A percentile compares a stretch with the other conserved stretches of the same genome.
These are phyloP conservation scores for Ceratobasidium sp. DNA, from an alignment of 1,284 basidiomycete genomes.

Conservation along the genomic window DNA sequence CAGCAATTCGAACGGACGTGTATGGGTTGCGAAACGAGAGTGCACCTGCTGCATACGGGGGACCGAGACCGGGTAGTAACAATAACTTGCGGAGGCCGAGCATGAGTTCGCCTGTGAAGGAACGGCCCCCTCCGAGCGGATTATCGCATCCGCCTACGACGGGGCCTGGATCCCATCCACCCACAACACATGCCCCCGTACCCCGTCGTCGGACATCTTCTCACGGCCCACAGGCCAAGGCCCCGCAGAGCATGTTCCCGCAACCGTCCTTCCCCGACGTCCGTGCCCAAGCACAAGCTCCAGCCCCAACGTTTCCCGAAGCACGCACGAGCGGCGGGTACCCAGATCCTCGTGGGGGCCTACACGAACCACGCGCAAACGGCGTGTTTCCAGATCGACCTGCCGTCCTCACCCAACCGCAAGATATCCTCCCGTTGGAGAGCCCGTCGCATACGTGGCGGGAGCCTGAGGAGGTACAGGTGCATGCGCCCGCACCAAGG, in stretches of 20 bases:
- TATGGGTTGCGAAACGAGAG: constrained; percentile 37
- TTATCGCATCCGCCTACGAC: constrained; percentile 23
- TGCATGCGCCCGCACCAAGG: constrained; percentile 33
- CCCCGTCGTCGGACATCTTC: constrained; percentile 25
- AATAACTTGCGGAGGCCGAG: constrained; percentile 2
- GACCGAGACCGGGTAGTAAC: background rate
- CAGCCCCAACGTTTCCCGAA: background rate
- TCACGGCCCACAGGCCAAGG: no score
- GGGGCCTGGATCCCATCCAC: constrained; percentile 10
- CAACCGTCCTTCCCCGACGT: no score
- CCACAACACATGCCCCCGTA: constrained; percentile 32
- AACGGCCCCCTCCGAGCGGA: constrained; percentile 15
- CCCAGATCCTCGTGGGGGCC: constrained; percentile 1
- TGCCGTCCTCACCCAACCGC: background rate
- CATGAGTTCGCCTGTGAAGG: constrained; percentile 32
- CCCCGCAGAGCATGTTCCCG: background rate
- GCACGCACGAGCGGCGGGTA: constrained; percentile 15
- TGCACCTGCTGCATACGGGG: constrained; percentile 24
- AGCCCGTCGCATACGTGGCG: constrained; percentile 40
- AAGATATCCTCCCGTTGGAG: constrained; percentile 40
- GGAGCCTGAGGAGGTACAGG: constrained; percentile 32
- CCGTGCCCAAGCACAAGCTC: no score
- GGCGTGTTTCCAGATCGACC: constrained; percentile 36
- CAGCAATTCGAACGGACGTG: constrained; percentile 20
- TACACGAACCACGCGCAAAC: constrained; percentile 37